Evolutionary conservation across 176 grass and related monocot genomes (phyloP).

Genomic region (Tuctoria greenei): DNA sequence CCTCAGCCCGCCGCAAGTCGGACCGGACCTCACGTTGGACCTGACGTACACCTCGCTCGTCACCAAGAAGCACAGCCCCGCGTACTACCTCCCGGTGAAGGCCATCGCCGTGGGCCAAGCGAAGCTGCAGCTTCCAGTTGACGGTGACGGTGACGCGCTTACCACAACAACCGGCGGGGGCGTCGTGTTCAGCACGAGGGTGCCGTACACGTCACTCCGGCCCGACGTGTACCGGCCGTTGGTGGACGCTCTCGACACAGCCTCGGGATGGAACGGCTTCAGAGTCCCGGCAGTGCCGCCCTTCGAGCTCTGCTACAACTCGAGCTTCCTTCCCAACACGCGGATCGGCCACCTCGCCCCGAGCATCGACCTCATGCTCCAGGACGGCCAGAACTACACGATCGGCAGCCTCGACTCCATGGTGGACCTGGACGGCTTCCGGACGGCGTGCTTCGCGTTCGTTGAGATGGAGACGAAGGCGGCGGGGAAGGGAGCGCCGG

Average conservation of each 20-base stretch:
- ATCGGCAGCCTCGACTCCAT: slow-evolving; percentile 57
- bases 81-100: slow-evolving; percentile 39
- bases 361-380: slow-evolving; percentile 32
- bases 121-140: not conserved
- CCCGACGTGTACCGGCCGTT: slow-evolving; percentile 46
- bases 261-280: not conserved
- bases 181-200: slow-evolving; percentile 24
- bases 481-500: too few relatives aligned
- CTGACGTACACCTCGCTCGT: not conserved
- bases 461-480: slow-evolving; percentile 27
- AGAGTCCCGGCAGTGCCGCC: slow-evolving; percentile 15
- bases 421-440: slow-evolving; percentile 27
- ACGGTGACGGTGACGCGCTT: not conserved
- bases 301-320: slow-evolving; percentile 60
- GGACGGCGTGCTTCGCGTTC: slow-evolving; percentile 44
- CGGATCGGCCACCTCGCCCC: slow-evolving; percentile 51
- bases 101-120: slow-evolving; percentile 40
- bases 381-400: slow-evolving; percentile 43
- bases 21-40: not conserved
- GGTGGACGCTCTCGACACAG: slow-evolving; percentile 31
- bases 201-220: slow-evolving; percentile 44
- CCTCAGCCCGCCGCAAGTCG: not conserved
- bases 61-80: not conserved
- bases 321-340: slow-evolving; percentile 21
- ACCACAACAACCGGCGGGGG: slow-evolving; percentile 5